Evolutionary conservation across 495 filamentous ascomycete genomes (phyloP).

Genomic region (Talaromyces liani): DNA sequence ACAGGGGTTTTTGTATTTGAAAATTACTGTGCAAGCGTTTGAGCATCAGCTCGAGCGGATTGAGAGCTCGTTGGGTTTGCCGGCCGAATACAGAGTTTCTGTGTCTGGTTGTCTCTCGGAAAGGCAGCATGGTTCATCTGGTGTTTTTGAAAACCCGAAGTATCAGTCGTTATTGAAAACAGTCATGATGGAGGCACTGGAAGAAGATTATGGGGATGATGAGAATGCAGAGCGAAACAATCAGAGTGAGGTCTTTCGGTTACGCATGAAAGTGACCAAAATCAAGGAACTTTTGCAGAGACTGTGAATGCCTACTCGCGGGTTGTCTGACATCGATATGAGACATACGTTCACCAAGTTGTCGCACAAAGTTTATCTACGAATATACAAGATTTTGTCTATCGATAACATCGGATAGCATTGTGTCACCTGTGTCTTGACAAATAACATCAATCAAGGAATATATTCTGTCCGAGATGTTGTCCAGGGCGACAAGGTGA

Average conservation of each 20-base stretch:
- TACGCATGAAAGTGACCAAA: not conserved
- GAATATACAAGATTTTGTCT: not conserved
- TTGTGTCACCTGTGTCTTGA: not conserved
- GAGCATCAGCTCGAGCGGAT: constrained; percentile 1
- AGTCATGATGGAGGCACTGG: not conserved
- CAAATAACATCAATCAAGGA: not conserved
- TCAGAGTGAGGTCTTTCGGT: not conserved
- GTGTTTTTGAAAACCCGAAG: not conserved
- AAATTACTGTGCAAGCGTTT: not conserved
- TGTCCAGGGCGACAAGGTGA: not conserved
- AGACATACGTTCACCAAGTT: not conserved
- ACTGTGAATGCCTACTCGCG: not conserved
- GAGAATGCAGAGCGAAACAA: not conserved
- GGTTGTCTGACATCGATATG: not conserved
- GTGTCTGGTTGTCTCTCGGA: not conserved
- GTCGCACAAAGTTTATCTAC: not conserved
- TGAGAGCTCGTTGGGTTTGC: constrained; percentile 1
- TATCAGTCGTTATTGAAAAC: not conserved
- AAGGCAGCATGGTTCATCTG: not conserved
- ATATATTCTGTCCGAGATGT: not conserved
- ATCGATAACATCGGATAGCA: not conserved
- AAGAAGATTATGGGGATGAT: not conserved
- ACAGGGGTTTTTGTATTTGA: not conserved
- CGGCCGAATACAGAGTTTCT: not conserved
- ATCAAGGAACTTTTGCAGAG: not conserved